Evolutionary conservation across 2,329 filamentous ascomycete genomes (phyloP), one percentile per base, ranked within the genome.

Genomic region (Fusarium pseudocircinatum): DNA sequence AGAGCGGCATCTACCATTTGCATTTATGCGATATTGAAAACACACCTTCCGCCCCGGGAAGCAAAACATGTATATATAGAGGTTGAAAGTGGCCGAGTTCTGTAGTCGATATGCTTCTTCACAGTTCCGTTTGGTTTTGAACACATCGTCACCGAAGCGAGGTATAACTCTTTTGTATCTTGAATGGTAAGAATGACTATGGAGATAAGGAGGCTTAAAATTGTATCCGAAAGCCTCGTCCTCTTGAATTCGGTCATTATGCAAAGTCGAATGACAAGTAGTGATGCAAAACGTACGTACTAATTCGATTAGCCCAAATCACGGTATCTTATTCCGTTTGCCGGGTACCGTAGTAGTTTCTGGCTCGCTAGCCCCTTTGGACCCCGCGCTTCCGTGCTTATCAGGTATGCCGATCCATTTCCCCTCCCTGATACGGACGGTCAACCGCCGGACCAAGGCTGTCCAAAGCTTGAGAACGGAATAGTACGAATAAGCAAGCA

Each of bases 41-140:
- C 10, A 16, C 6, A 16, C 2, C 0, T 24, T 24, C 16, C n/a
- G n/a, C 15, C 4, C n/a, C n/a, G 3, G 15, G 6, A 16, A 24
- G 40, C 4, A 43, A 15, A 11, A 24, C 8, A 12, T 24, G 10
- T 7, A 11, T 42, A 4, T 11, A 16, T 6, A 39, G 37, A 13
- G 14, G 11, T 22, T 22, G 20, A 22, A 7, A 39, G 37, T 7
- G 37, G 37, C 12, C 6, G 20, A 22, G 22, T 13, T 39, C 4
- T 13, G 7, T 22, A 22, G 6, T 22, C 3, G 20, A 39, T 39
- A 22, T 7, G 37, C 12, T 22, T 4, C 37, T 22, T 39, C 10
- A 7, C 1, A 14, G 1, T 22, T 39, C 20, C 11, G 11, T 39
- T 39, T 39, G 37, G 13, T 13, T 1, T 22, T 22, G 20, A 14